Evolutionary conservation across 331 rosid genomes (phyloP).

Genomic region (Acacia pycnantha): DNA sequence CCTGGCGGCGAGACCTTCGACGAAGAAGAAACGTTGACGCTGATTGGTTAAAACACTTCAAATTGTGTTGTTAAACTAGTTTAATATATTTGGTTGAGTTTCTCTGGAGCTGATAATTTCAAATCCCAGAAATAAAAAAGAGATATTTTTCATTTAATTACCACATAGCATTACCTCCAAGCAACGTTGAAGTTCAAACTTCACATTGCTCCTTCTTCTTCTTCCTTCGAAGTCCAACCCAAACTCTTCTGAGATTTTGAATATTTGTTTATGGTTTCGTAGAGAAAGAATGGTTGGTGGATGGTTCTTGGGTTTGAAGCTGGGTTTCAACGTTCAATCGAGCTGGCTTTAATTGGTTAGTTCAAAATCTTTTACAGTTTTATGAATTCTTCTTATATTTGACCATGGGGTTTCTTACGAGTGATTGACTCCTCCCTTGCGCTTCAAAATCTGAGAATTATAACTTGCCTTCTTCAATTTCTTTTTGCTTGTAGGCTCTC

Average conservation of each 20-base stretch:
- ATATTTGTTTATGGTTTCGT: slow-evolving; percentile 8
- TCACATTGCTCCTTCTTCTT: not conserved
- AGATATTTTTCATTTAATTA: not conserved
- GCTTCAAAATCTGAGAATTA: not conserved
- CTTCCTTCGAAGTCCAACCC: not conserved
- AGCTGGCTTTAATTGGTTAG: slow-evolving; percentile 20
- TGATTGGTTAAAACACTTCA: not conserved
- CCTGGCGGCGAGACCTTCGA: not conserved
- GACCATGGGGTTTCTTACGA: slow-evolving; percentile 12
- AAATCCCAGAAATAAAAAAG: not conserved
- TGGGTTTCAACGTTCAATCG: slow-evolving; percentile 27
- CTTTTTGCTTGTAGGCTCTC: not conserved
- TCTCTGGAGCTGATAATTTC: not conserved
- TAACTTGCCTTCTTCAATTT: not conserved
- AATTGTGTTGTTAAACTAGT: not conserved
- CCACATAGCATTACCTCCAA: not conserved
- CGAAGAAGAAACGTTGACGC: not conserved
- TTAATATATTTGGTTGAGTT: not conserved
- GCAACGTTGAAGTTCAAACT: not conserved
- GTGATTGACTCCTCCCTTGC: not conserved
- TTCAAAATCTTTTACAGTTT: slow-evolving; percentile 13
- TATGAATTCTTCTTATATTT: not conserved
- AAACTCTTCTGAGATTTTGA: not conserved
- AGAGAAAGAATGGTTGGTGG: not conserved
- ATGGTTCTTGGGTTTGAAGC: not conserved